Percentiles rank a stretch among this genome's conserved stretches.
These are phyloP conservation scores for Aureobasidium sp. DNA, from an alignment of 2,329 filamentous ascomycete genomes.

Conservation along the genomic window DNA sequence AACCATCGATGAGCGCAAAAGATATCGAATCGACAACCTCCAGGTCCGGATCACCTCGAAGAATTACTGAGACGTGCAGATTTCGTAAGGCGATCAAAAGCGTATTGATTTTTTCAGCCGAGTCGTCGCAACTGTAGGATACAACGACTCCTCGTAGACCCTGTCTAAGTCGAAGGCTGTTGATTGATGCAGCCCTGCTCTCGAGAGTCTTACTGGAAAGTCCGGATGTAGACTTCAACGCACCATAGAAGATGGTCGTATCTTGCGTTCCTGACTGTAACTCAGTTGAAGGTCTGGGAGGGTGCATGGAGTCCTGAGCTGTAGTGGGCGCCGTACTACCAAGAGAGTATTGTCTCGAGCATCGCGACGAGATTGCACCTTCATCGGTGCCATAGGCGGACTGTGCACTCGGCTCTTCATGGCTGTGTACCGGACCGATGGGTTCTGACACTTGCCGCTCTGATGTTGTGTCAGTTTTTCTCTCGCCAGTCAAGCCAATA, in stretches of 20 bases:
- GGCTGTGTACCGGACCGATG: neutral
- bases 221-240: neutral
- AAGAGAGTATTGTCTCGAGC: neutral
- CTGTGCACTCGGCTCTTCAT: neutral
- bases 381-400: neutral
- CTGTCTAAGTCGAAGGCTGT: constrained; percentile 12
- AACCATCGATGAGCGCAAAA: constrained; percentile 13
- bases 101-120: constrained; percentile 8
- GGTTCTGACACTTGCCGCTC: too few species aligned
- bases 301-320: constrained; percentile 1
- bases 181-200: constrained; percentile 1
- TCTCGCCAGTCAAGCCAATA: neutral
- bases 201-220: neutral
- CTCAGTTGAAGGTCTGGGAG: neutral
- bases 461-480: neutral
- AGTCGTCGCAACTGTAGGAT: constrained; percentile 8
- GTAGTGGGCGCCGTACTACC: neutral
- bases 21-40: constrained; percentile 11
- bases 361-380: neutral
- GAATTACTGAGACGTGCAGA: constrained; percentile 12
- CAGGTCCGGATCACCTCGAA: constrained; percentile 13
- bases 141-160: constrained; percentile 13
- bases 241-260: constrained; percentile 1
- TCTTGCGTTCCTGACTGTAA: neutral
- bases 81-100: constrained; percentile 2